A percentile compares a stretch with the other conserved stretches of the same genome.
These are phyloP conservation scores for Pyrenophora teres DNA, from an alignment of 2,329 filamentous ascomycete genomes.

Conservation along the genomic window DNA sequence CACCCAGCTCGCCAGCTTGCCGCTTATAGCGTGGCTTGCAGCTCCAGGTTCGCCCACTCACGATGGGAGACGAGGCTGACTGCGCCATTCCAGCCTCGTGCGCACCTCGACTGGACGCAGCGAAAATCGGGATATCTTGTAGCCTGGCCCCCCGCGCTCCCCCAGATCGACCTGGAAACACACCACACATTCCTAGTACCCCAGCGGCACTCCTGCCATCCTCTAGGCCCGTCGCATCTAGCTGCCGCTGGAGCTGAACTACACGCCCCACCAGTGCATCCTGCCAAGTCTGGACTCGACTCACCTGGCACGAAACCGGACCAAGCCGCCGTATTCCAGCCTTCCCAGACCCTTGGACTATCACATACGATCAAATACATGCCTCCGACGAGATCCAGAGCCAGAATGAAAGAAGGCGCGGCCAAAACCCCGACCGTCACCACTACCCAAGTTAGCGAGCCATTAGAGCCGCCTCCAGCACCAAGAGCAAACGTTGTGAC, in stretches of 20 bases:
- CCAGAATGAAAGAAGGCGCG: constrained; percentile 42
- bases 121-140: constrained; percentile 45
- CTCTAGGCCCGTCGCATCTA: constrained; percentile 29
- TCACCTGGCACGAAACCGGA: constrained; percentile 16
- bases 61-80: constrained; percentile 48
- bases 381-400: constrained; percentile 42
- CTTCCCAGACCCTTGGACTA: constrained; percentile 13
- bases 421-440: constrained; percentile 29
- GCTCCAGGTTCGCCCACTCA: constrained; percentile 41
- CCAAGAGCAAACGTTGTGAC: constrained; percentile 39
- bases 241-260: constrained; percentile 34
- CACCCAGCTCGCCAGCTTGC: constrained; percentile 43
- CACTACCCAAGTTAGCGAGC: constrained; percentile 29
- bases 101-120: constrained; percentile 35
- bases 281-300: constrained; percentile 28
- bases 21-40: constrained; percentile 45
- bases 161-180: constrained; percentile 33
- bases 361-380: constrained; percentile 27
- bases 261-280: constrained; percentile 38
- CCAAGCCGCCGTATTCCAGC: constrained; percentile 18
- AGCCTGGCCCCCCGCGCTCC: constrained; percentile 37
- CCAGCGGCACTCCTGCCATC: constrained; percentile 21
- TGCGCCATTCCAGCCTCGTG: constrained; percentile 45
- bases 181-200: constrained; percentile 26
- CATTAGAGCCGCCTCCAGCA: constrained; percentile 29